These are phyloP conservation scores for Nakaseomyces delphensis DNA, from an alignment of 1,139 yeast genomes.

Conservation along the genomic window DNA sequence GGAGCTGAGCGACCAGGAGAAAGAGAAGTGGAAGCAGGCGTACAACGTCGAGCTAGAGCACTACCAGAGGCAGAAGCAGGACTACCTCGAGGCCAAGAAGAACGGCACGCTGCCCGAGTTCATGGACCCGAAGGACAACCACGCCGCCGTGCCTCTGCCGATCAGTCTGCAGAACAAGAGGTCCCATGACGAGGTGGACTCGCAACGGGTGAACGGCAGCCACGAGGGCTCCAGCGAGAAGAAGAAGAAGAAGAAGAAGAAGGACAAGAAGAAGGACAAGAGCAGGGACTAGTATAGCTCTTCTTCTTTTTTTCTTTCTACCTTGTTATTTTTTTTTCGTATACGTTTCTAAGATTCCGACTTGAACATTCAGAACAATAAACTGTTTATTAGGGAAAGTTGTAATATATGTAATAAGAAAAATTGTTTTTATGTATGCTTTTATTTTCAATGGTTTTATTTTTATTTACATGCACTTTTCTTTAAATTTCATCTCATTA, in stretches of 20 bases:
- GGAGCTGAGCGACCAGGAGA: slow-evolving; percentile 54
- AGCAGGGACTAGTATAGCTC: slow-evolving; percentile 6
- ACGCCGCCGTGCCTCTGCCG: slow-evolving; percentile 35
- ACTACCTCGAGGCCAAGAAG: slow-evolving; percentile 49
- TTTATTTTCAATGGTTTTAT: slow-evolving; percentile 3
- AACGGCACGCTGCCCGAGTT: slow-evolving; percentile 32
- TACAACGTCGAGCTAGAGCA: slow-evolving; percentile 56
- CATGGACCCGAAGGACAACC: slow-evolving; percentile 27
- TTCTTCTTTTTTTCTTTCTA: no score
- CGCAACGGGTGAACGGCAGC: background rate
- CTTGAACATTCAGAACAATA: no score
- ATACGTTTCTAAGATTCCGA: no score
- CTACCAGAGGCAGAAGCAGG: slow-evolving; percentile 57
- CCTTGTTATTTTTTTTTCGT: no score
- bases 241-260: slow-evolving; percentile 39
- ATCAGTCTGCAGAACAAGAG: slow-evolving; percentile 28
- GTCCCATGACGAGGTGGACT: slow-evolving; percentile 29
- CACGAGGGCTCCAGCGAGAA: slow-evolving; percentile 27
- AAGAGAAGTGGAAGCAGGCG: slow-evolving; percentile 65
- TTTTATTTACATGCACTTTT: slow-evolving; percentile 1
- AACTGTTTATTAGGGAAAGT: slow-evolving; percentile 1
- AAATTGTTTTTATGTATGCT: slow-evolving; percentile 1
- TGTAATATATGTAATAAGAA: slow-evolving; percentile 4
- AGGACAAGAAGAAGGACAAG: slow-evolving; percentile 35
- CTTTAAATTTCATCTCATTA: background rate